These are phyloP conservation scores for Wallacemonas rigidus DNA, from an alignment of 208 protist genomes.

Conservation along the genomic window DNA sequence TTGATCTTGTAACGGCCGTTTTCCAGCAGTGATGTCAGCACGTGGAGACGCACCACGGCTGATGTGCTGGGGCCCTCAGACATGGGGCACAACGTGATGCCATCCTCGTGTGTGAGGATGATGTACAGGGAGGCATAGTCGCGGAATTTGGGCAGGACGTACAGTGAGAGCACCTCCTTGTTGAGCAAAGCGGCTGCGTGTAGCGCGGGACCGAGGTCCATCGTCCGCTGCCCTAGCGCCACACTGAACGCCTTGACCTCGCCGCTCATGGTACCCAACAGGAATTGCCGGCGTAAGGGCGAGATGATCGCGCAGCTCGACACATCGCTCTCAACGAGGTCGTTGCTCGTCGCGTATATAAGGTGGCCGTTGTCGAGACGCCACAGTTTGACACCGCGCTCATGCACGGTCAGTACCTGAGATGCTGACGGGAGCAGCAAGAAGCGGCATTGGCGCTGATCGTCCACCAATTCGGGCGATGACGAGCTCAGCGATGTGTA, in stretches of 20 bases:
- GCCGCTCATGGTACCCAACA: conserved; percentile 46
- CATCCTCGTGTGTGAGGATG: conserved; percentile 33
- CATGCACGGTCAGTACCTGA: conserved; percentile 47
- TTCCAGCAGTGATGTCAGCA: conserved; percentile 19
- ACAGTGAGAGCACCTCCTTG: conserved; percentile 37
- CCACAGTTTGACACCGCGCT: conserved; percentile 46
- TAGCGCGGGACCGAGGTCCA: conserved; percentile 33
- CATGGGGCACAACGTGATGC: conserved; percentile 32
- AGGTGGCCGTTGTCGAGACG: conserved; percentile 32
- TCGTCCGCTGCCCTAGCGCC: conserved; percentile 28
- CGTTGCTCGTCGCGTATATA: conserved; percentile 27
- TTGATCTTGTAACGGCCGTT: conserved; percentile 6
- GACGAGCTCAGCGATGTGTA: conserved; percentile 28
- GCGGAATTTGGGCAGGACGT: conserved; percentile 38
- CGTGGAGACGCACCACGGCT: conserved; percentile 28
- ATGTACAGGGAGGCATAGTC: conserved; percentile 34
- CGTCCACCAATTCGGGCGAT: conserved; percentile 44
- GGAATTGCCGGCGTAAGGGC: conserved; percentile 43
- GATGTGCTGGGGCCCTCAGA: conserved; percentile 16
- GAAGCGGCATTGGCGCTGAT: conserved; percentile 45
- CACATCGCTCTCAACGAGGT: conserved; percentile 38
- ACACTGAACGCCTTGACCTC: conserved; percentile 56
- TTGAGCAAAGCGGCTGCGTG: conserved; percentile 14
- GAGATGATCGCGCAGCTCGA: conserved; percentile 38
- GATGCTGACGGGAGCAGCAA: conserved; percentile 40